Percentiles rank a stretch among this genome's conserved stretches.
Conservation (phyloP, 345 rosid genomes). For the Sisymbrium altissimum region DNA sequence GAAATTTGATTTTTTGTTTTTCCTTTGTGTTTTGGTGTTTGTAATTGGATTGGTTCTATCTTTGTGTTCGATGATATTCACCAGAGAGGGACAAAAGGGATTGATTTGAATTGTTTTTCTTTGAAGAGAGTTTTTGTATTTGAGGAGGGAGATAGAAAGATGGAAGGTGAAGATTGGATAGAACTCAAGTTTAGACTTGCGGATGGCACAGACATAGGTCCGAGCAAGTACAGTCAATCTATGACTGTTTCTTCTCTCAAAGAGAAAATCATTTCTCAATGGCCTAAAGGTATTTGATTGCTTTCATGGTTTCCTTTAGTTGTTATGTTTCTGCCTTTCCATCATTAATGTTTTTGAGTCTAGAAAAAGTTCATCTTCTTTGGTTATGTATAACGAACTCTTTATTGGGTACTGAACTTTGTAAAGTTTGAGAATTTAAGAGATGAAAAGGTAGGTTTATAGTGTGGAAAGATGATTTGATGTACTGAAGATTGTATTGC, state of each 20-base stretch:
- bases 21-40: neutral
- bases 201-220: slow-evolving; percentile 68
- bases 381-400: neutral
- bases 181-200: slow-evolving; percentile 63
- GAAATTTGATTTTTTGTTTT: slow-evolving; percentile 3
- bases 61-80: slow-evolving; percentile 21
- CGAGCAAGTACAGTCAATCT: slow-evolving; percentile 51
- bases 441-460: neutral
- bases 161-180: slow-evolving; percentile 49
- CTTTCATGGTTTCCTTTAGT: neutral
- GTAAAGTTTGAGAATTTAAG: slow-evolving; percentile 5
- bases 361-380: neutral
- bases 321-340: neutral
- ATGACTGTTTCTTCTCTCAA: slow-evolving; percentile 60
- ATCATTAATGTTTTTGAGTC: neutral
- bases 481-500: neutral
- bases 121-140: neutral
- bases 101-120: neutral
- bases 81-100: neutral
- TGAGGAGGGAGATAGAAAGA: slow-evolving; percentile 23
- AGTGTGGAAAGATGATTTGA: neutral
- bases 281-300: slow-evolving; percentile 54
- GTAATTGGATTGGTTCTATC: slow-evolving; percentile 5
- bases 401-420: slow-evolving; percentile 9
- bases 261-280: slow-evolving; percentile 55